Percentiles rank a stretch among this genome's conserved stretches.
Evolutionary conservation across 2,329 filamentous ascomycete genomes (phyloP).

Genomic region (Emmonsia crescens): DNA sequence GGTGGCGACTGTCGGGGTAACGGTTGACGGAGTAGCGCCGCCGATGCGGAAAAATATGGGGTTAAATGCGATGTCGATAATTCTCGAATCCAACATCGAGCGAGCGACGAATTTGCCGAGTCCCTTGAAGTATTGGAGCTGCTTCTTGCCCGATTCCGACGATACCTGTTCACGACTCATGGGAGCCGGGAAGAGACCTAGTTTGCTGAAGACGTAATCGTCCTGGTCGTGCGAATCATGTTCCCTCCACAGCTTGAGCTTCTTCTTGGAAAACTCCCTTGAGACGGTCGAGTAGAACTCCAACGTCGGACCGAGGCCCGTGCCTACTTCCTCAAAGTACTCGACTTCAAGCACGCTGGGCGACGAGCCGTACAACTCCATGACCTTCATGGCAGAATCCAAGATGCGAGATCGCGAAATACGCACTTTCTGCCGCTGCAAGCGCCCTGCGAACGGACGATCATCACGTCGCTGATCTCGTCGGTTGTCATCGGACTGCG

Average conservation of each 20-base stretch:
- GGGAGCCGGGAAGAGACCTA: slow-evolving; percentile 83
- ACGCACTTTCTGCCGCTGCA: slow-evolving; percentile 95
- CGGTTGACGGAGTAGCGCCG: slow-evolving; percentile 48
- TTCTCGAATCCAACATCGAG: slow-evolving; percentile 95
- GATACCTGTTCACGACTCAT: slow-evolving; percentile 67
- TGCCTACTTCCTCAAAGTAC: slow-evolving; percentile 97
- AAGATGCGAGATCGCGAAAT: slow-evolving; percentile 91
- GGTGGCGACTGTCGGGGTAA: slow-evolving; percentile 76
- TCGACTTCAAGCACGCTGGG: slow-evolving; percentile 94
- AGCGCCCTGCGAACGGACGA: slow-evolving; percentile 75
- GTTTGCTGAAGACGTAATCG: slow-evolving; percentile 75
- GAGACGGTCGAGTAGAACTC: slow-evolving; percentile 98
- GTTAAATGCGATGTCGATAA: slow-evolving; percentile 96
- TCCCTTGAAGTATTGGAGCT: slow-evolving; percentile 80
- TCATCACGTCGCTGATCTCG: slow-evolving; percentile 78
- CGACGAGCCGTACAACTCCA: slow-evolving; percentile 96
- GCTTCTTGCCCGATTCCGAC: slow-evolving; percentile 71
- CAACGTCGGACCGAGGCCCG: slow-evolving; percentile 84
- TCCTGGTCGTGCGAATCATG: slow-evolving; percentile 60
- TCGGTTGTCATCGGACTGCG: slow-evolving; percentile 70
- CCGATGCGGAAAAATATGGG: slow-evolving; percentile 95
- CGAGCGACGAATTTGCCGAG: slow-evolving; percentile 95
- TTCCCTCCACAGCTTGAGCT: slow-evolving; percentile 92
- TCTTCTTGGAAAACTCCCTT: slow-evolving; percentile 94
- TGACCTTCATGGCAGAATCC: slow-evolving; percentile 94